phyloP scores from a whole-genome alignment of 2,329 filamentous ascomycete genomes.

The Diaporthe amygdali region DNA sequence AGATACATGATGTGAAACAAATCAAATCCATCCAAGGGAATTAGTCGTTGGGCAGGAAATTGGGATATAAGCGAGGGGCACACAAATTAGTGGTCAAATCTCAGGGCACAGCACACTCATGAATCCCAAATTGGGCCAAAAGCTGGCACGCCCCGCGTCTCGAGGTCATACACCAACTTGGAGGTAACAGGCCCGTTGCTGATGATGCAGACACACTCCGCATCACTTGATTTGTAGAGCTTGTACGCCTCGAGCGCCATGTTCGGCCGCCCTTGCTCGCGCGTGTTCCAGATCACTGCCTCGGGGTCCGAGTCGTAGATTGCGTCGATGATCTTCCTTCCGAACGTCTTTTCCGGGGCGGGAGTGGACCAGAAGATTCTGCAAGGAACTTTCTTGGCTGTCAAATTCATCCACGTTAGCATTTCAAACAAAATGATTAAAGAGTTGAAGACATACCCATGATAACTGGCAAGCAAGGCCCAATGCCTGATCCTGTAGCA shows the following conservation, averaged over 20 bases:
- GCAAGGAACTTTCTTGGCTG: slow-evolving; percentile 31
- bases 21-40: background rate
- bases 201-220: slow-evolving; percentile 41
- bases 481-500: slow-evolving; percentile 69
- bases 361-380: slow-evolving; percentile 42
- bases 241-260: slow-evolving; percentile 34
- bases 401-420: background rate
- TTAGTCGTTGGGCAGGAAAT: background rate
- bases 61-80: background rate
- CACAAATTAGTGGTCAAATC: background rate
- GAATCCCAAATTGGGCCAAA: slow-evolving; percentile 43
- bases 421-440: background rate
- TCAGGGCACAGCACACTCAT: background rate
- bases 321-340: slow-evolving; percentile 33
- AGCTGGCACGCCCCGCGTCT: slow-evolving; percentile 37
- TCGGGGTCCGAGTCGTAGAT: slow-evolving; percentile 35
- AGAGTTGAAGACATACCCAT: slow-evolving; percentile 41
- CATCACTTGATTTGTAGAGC: slow-evolving; percentile 32
- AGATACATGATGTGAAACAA: background rate
- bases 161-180: slow-evolving; percentile 36
- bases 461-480: slow-evolving; percentile 61
- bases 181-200: slow-evolving; percentile 39
- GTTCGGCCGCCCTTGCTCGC: slow-evolving; percentile 35
- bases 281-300: slow-evolving; percentile 39
- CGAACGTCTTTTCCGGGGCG: slow-evolving; percentile 39